Conservation (phyloP, 2,329 filamentous ascomycete genomes). For the Fusarium sacchari region DNA sequence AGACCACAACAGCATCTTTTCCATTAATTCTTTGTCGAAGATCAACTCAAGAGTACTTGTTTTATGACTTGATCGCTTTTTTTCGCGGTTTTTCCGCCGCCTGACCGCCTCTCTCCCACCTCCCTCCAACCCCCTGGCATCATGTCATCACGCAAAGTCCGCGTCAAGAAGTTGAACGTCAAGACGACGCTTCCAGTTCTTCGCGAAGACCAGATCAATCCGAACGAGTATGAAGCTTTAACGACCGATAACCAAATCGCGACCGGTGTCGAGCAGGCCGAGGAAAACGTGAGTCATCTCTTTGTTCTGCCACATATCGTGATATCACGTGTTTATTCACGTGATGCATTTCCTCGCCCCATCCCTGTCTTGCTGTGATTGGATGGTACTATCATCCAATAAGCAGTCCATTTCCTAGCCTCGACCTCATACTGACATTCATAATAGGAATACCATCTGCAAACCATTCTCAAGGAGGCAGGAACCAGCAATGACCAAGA, state of each 20-base stretch:
- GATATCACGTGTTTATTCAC: conserved; percentile 62
- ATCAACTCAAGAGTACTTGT: conserved; percentile 63
- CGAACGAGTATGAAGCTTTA: conserved; percentile 85
- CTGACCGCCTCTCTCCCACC: conserved; percentile 51
- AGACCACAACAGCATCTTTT: conserved; percentile 59
- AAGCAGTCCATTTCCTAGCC: background rate
- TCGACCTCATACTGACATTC: conserved; percentile 43
- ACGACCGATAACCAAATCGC: conserved; percentile 87
- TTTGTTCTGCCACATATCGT: conserved; percentile 42
- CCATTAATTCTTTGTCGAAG: conserved; percentile 61
- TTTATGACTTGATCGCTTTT: conserved; percentile 73
- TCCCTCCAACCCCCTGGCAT: conserved; percentile 54
- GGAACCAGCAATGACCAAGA: conserved; percentile 67
- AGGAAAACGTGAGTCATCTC: conserved; percentile 86
- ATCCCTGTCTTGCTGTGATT: background rate
- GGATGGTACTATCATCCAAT: conserved; percentile 29
- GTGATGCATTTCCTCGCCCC: conserved; percentile 50
- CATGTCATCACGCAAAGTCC: conserved; percentile 75
- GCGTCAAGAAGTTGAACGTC: conserved; percentile 90
- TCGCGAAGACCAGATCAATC: conserved; percentile 89
- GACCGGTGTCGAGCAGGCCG: conserved; percentile 95
- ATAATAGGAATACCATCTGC: conserved; percentile 89
- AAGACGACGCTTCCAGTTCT: conserved; percentile 90
- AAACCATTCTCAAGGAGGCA: conserved; percentile 75
- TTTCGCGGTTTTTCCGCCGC: conserved; percentile 68